Evolutionary conservation across 2,329 filamentous ascomycete genomes (phyloP).

Genomic region (Fusarium burgessii): DNA sequence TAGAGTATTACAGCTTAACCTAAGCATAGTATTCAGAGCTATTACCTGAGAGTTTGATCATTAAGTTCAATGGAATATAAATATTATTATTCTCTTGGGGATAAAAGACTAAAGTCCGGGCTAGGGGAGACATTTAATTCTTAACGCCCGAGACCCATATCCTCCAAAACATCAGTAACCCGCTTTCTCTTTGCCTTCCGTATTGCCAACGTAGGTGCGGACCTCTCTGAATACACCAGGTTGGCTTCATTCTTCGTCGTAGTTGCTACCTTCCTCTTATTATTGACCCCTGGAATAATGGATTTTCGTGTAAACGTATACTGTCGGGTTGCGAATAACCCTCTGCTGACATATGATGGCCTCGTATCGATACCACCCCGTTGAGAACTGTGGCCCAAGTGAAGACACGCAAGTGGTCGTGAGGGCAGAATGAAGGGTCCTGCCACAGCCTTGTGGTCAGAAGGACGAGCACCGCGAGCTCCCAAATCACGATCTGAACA

Average conservation of each 20-base stretch:
- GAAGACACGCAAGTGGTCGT: conserved; percentile 54
- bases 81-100: neutral
- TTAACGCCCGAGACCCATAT: conserved; percentile 22
- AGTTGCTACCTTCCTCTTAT: conserved; percentile 2
- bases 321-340: conserved; percentile 50
- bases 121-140: neutral
- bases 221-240: conserved; percentile 25
- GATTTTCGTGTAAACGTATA: conserved; percentile 51
- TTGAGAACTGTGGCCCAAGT: conserved; percentile 53
- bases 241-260: conserved; percentile 29
- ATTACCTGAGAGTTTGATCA: neutral
- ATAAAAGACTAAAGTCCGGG: neutral
- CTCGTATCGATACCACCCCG: conserved; percentile 50
- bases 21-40: neutral
- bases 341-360: conserved; percentile 53
- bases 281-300: conserved; percentile 5
- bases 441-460: conserved; percentile 47
- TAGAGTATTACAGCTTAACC: neutral
- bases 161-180: conserved; percentile 52
- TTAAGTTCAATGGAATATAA: too few relatives aligned
- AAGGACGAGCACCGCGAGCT: conserved; percentile 25
- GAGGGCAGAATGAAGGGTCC: conserved; percentile 55
- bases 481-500: conserved; percentile 52
- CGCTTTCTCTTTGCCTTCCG: conserved; percentile 51
- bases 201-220: conserved; percentile 36